Percentiles rank a stretch among this genome's conserved stretches.
phyloP scores from a whole-genome alignment of 306 rosid species.

The Ochetophila trinervis region DNA sequence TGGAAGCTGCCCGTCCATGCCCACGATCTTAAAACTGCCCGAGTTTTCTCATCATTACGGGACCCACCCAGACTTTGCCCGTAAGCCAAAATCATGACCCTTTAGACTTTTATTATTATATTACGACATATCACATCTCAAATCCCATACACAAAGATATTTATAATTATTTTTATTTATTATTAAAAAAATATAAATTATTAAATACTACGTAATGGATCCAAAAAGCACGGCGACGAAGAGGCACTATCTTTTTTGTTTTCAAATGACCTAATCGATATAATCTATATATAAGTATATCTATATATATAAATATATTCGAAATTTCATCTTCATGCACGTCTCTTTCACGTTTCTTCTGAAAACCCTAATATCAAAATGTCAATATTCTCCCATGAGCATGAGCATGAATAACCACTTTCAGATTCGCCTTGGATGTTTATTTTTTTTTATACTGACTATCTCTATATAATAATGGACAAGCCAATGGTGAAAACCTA shows the following conservation, averaged over 20 bases:
- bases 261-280: conserved; percentile 3
- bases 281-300: no score
- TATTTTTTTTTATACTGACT: not conserved
- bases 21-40: conserved; percentile 57
- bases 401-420: conserved; percentile 29
- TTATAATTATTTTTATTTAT: not conserved
- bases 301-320: conserved; percentile 4
- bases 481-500: conserved; percentile 14
- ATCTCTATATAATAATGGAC: not conserved
- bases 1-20: conserved; percentile 41
- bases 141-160: not conserved
- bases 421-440: conserved; percentile 18
- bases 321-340: conserved; percentile 52
- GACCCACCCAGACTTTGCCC: conserved; percentile 77
- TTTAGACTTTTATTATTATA: conserved; percentile 45
- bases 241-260: conserved; percentile 20
- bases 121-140: conserved; percentile 7
- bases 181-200: not conserved
- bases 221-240: conserved; percentile 80
- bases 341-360: conserved; percentile 72
- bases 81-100: conserved; percentile 78
- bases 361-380: conserved; percentile 34
- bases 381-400: conserved; percentile 46
- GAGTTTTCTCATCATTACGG: conserved; percentile 53
- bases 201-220: conserved; percentile 36